phyloP scores from a whole-genome alignment of 805 yeast species.

The Torulaspora delbrueckii region DNA sequence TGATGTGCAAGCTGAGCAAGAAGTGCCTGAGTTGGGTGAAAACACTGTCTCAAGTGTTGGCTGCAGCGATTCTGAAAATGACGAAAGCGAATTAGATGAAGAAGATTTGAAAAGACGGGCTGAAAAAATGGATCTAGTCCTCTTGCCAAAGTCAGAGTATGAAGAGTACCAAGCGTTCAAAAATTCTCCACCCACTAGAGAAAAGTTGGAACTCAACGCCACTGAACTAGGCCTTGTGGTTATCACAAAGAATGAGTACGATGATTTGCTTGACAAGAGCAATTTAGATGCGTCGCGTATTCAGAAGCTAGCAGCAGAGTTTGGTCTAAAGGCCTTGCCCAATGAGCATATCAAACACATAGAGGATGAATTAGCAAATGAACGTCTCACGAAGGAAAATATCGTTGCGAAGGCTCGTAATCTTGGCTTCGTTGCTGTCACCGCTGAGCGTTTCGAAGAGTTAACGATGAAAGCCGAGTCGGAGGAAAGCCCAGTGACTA shows the following conservation, averaged over 20 bases:
- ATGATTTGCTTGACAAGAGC: conserved; percentile 2
- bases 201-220: conserved; percentile 3
- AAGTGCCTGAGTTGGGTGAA: conserved; percentile 1
- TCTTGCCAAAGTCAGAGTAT: conserved; percentile 24
- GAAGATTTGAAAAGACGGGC: conserved; percentile 2
- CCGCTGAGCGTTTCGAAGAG: conserved; percentile 12
- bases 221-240: conserved; percentile 6
- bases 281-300: conserved; percentile 9
- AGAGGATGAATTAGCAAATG: conserved; percentile 8
- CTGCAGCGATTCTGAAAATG: conserved; percentile 1
- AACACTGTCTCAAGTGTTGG: conserved; percentile 3
- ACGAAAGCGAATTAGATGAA: background rate
- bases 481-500: conserved; percentile 9
- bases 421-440: conserved; percentile 20
- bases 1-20: conserved; percentile 3
- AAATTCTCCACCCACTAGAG: background rate
- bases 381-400: conserved; percentile 12
- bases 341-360: conserved; percentile 6
- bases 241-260: conserved; percentile 2
- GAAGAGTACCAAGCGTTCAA: conserved; percentile 5
- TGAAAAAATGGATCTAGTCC: conserved; percentile 18
- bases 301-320: conserved; percentile 7
- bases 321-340: conserved; percentile 12
- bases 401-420: conserved; percentile 16
- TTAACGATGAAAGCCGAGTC: conserved; percentile 2